Evolutionary conservation across 192 early-diverging fungal species (phyloP).

Genomic region (Coemansia sp.): DNA sequence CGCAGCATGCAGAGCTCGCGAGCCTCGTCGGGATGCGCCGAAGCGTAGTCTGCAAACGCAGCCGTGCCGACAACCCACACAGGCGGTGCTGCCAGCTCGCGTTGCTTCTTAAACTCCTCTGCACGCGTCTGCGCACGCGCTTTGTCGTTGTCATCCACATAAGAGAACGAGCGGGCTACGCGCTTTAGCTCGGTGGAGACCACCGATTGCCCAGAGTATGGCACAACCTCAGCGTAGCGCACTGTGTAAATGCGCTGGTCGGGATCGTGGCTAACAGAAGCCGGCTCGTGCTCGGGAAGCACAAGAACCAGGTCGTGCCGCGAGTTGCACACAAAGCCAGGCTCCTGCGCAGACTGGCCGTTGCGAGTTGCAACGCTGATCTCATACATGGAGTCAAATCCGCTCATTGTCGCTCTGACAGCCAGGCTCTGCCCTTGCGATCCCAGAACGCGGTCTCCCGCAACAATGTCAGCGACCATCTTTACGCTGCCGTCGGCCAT

Average conservation of each 20-base stretch:
- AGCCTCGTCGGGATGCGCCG: conserved; percentile 4
- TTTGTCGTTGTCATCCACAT: not conserved
- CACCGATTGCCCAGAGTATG: conserved; percentile 12
- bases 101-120: conserved; percentile 11
- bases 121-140: conserved; percentile 12
- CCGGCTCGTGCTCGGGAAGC: conserved; percentile 14
- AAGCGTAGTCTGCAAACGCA: conserved; percentile 15
- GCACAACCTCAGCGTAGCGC: conserved; percentile 29
- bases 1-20: conserved; percentile 18
- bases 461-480: conserved; percentile 13
- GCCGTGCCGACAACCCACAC: conserved; percentile 22
- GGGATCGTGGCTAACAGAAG: conserved; percentile 10
- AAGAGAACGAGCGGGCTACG: conserved; percentile 14
- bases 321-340: conserved; percentile 34
- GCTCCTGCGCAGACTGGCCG: not conserved
- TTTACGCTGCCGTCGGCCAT: conserved; percentile 30
- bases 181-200: conserved; percentile 9
- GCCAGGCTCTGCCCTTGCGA: conserved; percentile 18
- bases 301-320: conserved; percentile 32
- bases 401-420: conserved; percentile 22
- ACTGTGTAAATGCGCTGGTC: conserved; percentile 12
- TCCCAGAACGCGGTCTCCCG: conserved; percentile 25
- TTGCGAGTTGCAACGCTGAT: conserved; percentile 8
- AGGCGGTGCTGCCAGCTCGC: conserved; percentile 8
- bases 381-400: conserved; percentile 28